phyloP scores from a whole-genome alignment of 129 eudicot genomes.

The Flaveria bidentis region DNA sequence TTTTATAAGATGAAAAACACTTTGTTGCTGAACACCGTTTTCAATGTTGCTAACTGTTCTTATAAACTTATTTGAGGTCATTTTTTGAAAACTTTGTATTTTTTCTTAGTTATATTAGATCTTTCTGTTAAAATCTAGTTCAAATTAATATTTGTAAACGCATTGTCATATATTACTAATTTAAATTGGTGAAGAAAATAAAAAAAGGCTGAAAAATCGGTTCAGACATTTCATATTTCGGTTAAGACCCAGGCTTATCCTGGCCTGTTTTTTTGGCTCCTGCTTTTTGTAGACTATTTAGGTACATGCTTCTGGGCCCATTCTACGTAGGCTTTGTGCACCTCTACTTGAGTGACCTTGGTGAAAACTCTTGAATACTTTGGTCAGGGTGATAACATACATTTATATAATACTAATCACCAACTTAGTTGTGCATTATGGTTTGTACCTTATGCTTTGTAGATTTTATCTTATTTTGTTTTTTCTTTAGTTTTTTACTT shows the following conservation, averaged over 20 bases:
- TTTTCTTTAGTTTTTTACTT: too few relatives aligned
- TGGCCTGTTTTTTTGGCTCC: neutral
- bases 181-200: neutral
- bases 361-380: neutral
- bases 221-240: neutral
- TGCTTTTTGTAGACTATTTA: neutral
- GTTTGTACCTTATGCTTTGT: too few relatives aligned
- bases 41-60: slow-evolving; percentile 1
- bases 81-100: neutral
- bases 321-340: neutral
- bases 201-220: neutral
- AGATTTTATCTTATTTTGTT: too few relatives aligned
- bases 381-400: neutral
- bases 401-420: too few relatives aligned
- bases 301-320: neutral
- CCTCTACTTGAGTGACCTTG: neutral
- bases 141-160: neutral
- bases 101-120: neutral
- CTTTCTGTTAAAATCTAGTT: neutral
- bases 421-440: too few relatives aligned
- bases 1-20: neutral
- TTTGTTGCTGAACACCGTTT: neutral
- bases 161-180: neutral
- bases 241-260: neutral
- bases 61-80: neutral